Conservation (phyloP, 2,329 filamentous ascomycete genomes). For the Pseudogymnoascus sp. region DNA sequence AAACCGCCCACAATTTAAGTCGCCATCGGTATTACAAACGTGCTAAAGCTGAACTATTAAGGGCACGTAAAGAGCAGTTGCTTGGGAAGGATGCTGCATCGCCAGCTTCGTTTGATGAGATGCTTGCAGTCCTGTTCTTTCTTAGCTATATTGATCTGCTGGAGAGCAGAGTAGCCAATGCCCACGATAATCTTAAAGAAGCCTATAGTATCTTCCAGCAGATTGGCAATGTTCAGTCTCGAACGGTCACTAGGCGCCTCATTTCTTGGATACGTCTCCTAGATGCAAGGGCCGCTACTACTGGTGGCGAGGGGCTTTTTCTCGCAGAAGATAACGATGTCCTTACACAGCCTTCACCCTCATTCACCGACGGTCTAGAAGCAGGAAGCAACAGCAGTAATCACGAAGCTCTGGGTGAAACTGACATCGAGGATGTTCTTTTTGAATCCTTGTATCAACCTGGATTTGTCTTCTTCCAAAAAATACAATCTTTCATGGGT, state of each 20-base stretch:
- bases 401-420: constrained; percentile 5
- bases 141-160: constrained; percentile 49
- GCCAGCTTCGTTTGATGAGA: constrained; percentile 30
- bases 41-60: constrained; percentile 12
- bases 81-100: constrained; percentile 1
- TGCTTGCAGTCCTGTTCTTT: constrained; percentile 48
- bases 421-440: constrained; percentile 40
- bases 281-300: constrained; percentile 49
- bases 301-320: constrained; percentile 50
- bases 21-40: constrained; percentile 18
- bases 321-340: constrained; percentile 44
- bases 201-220: constrained; percentile 43
- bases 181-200: constrained; percentile 44
- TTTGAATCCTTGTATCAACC: constrained; percentile 52
- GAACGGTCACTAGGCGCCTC: constrained; percentile 40
- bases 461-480: constrained; percentile 51
- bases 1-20: constrained; percentile 13
- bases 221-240: constrained; percentile 35
- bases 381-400: constrained; percentile 29
- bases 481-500: constrained; percentile 52
- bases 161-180: constrained; percentile 38
- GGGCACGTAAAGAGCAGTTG: constrained; percentile 4
- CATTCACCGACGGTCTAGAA: constrained; percentile 33
- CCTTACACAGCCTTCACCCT: constrained; percentile 40
- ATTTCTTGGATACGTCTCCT: constrained; percentile 51